Conservation (phyloP, 1,139 yeast species). For the Diutina catenulata region DNA sequence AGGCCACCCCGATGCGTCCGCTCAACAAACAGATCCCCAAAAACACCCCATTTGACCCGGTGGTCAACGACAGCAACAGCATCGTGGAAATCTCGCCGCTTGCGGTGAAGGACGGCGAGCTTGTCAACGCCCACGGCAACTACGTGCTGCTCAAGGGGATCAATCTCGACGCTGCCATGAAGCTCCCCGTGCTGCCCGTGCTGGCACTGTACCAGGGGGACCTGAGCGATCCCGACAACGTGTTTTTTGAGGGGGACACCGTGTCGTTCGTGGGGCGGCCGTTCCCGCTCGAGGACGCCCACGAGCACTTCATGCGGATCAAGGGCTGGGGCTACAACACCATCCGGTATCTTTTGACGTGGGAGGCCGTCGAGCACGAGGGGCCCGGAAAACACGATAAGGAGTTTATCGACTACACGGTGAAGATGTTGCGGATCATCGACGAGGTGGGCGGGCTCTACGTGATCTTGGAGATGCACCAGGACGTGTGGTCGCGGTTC, state of each 20-base stretch:
- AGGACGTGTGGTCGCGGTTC: constrained; percentile 88
- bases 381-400: constrained; percentile 83
- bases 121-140: constrained; percentile 33
- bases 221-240: constrained; percentile 27
- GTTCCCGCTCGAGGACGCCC: constrained; percentile 63
- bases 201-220: constrained; percentile 41
- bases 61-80: constrained; percentile 9
- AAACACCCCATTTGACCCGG: constrained; percentile 12
- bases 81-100: constrained; percentile 7
- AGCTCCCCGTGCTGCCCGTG: constrained; percentile 51
- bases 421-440: constrained; percentile 47
- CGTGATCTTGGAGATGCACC: constrained; percentile 82
- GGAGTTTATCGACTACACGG: constrained; percentile 61
- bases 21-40: constrained; percentile 16
- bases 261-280: constrained; percentile 80
- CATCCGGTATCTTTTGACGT: constrained; percentile 65
- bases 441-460: constrained; percentile 61
- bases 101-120: neutral
- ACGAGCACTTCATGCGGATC: constrained; percentile 52
- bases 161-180: constrained; percentile 68
- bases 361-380: constrained; percentile 88
- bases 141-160: constrained; percentile 75
- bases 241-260: constrained; percentile 56
- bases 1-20: constrained; percentile 9
- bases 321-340: constrained; percentile 77